These are phyloP conservation scores for Quaeritorhiza haematococci DNA, from an alignment of 371 early-diverging fungal species.

Conservation along the genomic window DNA sequence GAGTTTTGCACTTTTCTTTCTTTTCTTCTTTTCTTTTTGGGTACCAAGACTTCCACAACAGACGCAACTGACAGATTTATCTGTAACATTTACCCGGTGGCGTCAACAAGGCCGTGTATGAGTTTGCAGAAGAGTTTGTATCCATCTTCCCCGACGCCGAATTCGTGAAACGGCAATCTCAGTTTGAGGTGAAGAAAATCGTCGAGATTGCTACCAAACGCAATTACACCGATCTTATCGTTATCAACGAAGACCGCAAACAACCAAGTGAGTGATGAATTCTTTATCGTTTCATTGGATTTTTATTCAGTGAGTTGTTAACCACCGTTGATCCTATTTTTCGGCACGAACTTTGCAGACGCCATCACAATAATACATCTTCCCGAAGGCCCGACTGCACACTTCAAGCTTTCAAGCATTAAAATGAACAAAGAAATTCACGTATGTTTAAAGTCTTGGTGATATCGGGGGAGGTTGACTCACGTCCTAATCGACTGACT, in stretches of 20 bases:
- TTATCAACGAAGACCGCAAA: constrained; percentile 90
- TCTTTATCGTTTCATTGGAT: background rate
- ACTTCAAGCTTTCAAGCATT: constrained; percentile 85
- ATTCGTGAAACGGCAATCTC: constrained; percentile 79
- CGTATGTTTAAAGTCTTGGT: constrained; percentile 13
- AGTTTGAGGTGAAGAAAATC: constrained; percentile 86
- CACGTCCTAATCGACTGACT: background rate
- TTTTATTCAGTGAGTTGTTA: background rate
- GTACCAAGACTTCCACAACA: constrained; percentile 1
- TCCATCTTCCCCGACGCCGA: constrained; percentile 88
- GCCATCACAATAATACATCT: constrained; percentile 90
- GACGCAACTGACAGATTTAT: background rate
- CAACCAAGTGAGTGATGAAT: constrained; percentile 63
- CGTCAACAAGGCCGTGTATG: constrained; percentile 51
- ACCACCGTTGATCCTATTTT: background rate
- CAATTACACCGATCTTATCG: constrained; percentile 86
- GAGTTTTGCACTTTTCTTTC: constrained; percentile 23
- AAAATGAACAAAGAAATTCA: constrained; percentile 70
- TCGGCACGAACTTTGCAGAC: constrained; percentile 40
- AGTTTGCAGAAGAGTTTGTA: constrained; percentile 85
- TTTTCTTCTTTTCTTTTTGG: constrained; percentile 48
- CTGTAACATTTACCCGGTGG: background rate
- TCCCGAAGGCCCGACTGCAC: constrained; percentile 95
- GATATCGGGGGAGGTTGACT: background rate
- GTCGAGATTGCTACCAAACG: constrained; percentile 82